Conservation (phyloP, 495 filamentous ascomycete genomes). For the Penicillium turbatum region DNA sequence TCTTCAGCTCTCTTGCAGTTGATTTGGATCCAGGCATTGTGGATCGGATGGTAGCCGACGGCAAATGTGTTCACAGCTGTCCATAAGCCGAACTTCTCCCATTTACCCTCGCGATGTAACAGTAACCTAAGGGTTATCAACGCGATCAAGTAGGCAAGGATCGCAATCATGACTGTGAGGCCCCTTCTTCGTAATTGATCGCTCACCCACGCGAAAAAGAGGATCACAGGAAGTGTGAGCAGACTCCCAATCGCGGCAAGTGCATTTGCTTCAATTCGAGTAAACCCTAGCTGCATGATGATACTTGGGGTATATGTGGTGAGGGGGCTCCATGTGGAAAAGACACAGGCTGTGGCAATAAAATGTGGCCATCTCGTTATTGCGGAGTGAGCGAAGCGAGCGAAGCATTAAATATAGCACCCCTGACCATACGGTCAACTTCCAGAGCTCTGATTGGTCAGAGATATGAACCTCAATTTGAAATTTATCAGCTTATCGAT, state of each 20-base stretch:
- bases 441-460: too few relatives aligned
- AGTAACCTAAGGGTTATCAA: conserved; percentile 17
- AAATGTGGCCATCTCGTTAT: conserved; percentile 34
- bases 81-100: conserved; percentile 30
- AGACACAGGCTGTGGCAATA: conserved; percentile 31
- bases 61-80: conserved; percentile 29
- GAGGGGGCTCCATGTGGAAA: conserved; percentile 35
- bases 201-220: conserved; percentile 31
- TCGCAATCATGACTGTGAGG: conserved; percentile 22
- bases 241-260: conserved; percentile 32
- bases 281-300: conserved; percentile 33
- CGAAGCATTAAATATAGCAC: too few relatives aligned
- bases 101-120: conserved; percentile 15
- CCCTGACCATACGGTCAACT: too few relatives aligned
- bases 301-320: conserved; percentile 39
- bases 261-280: conserved; percentile 28
- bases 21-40: conserved; percentile 36
- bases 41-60: conserved; percentile 35
- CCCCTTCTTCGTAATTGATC: conserved; percentile 22
- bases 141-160: conserved; percentile 19
- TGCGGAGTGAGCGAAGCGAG: too few relatives aligned
- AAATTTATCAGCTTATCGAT: too few relatives aligned
- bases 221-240: conserved; percentile 28
- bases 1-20: conserved; percentile 24
- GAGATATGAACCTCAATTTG: too few relatives aligned